These are phyloP conservation scores for Lentinula raphanica DNA, from an alignment of 768 basidiomycete species.

Conservation along the genomic window DNA sequence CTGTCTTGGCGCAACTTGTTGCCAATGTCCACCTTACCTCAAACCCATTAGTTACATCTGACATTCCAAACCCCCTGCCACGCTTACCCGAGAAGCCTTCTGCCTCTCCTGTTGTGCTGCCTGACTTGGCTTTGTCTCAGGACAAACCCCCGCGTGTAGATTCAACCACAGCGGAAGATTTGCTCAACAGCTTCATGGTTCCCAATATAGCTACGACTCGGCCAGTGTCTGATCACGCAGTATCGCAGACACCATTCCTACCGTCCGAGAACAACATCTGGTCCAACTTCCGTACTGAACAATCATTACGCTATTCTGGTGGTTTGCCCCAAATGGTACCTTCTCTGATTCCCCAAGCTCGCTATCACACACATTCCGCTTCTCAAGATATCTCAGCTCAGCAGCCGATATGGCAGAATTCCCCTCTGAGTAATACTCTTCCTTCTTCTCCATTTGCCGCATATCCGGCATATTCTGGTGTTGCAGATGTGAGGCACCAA, in stretches of 20 bases:
- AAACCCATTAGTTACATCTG: background rate
- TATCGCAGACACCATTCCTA: conserved; percentile 49
- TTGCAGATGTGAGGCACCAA: background rate
- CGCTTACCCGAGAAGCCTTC: background rate
- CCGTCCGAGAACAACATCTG: conserved; percentile 55
- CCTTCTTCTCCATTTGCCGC: background rate
- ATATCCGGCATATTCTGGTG: background rate
- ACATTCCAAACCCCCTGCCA: background rate
- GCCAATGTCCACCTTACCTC: background rate
- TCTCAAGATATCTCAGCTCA: conserved; percentile 4
- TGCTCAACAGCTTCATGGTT: conserved; percentile 52
- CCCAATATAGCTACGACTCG: conserved; percentile 16
- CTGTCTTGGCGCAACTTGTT: background rate
- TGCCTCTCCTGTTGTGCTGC: background rate
- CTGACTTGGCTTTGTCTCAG: background rate
- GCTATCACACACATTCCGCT: background rate
- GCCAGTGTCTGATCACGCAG: conserved; percentile 22
- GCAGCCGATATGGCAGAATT: background rate
- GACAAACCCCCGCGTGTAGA: conserved; percentile 18
- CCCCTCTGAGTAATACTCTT: background rate
- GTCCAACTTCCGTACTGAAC: conserved; percentile 55
- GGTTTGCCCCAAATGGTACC: background rate
- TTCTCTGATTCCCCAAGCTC: background rate
- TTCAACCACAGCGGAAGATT: conserved; percentile 61
- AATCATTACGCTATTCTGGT: conserved; percentile 20